Percentiles rank a stretch among this genome's conserved stretches.
phyloP scores from a whole-genome alignment of 805 yeast species.

The Candida takata region DNA sequence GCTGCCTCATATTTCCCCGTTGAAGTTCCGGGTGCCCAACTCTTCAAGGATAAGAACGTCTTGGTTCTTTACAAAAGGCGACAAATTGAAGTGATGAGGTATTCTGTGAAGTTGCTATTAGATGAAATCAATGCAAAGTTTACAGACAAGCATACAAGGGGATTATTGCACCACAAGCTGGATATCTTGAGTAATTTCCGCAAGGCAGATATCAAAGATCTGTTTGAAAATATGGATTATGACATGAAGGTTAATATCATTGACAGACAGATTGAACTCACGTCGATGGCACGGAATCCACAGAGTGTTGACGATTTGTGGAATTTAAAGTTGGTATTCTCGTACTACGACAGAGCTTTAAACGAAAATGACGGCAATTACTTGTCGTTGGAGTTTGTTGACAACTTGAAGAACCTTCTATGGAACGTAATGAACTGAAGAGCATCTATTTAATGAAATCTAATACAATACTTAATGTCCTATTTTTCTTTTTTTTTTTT shows the following conservation, averaged over 20 bases:
- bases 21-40: constrained; percentile 30
- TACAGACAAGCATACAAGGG: constrained; percentile 1
- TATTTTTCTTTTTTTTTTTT: neutral
- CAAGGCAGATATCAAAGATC: constrained; percentile 14
- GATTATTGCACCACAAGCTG: constrained; percentile 5
- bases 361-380: constrained; percentile 31
- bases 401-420: constrained; percentile 39
- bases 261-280: constrained; percentile 51
- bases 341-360: constrained; percentile 43
- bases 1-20: constrained; percentile 47
- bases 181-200: constrained; percentile 12
- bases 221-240: constrained; percentile 11
- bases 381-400: constrained; percentile 44
- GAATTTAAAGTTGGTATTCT: constrained; percentile 55
- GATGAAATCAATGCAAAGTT: constrained; percentile 17
- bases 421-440: constrained; percentile 22
- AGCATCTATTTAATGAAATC: too few species aligned
- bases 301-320: constrained; percentile 47
- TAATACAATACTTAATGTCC: neutral
- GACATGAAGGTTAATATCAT: constrained; percentile 36
- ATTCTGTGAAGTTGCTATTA: constrained; percentile 26
- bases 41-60: constrained; percentile 23
- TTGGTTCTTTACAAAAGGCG: constrained; percentile 45
- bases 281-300: constrained; percentile 36
- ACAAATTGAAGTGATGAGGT: constrained; percentile 24